Conservation (phyloP, 2,329 filamentous ascomycete genomes). For the Neonectria ditissima region DNA sequence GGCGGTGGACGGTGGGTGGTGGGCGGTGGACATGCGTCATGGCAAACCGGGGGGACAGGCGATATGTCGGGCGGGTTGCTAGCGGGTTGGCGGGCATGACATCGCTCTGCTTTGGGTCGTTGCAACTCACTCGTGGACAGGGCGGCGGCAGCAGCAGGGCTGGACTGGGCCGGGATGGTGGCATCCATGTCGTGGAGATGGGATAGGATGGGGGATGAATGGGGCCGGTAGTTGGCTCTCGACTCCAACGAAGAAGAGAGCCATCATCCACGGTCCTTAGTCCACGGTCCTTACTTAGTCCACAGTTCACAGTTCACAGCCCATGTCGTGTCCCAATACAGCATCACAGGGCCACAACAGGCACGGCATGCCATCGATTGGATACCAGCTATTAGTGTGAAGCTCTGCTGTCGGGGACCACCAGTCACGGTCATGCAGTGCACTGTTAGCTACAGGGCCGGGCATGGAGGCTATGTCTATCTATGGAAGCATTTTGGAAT, state of each 20-base stretch:
- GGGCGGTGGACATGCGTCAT: conserved; percentile 28
- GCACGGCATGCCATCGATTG: conserved; percentile 27
- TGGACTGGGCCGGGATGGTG: not conserved
- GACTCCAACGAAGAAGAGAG: no score
- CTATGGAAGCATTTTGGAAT: conserved; percentile 32
- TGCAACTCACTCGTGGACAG: not conserved
- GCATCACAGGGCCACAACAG: conserved; percentile 18
- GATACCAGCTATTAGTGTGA: conserved; percentile 17
- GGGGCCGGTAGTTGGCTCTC: conserved; percentile 6
- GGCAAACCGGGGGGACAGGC: conserved; percentile 23
- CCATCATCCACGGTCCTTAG: not conserved
- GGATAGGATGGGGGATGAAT: not conserved
- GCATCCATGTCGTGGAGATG: conserved; percentile 1
- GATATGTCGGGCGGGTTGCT: conserved; percentile 1
- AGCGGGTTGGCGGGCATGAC: conserved; percentile 15
- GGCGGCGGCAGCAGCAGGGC: not conserved
- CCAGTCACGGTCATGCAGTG: conserved; percentile 14
- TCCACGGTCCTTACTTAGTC: no score
- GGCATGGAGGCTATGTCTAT: conserved; percentile 24
- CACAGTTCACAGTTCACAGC: conserved; percentile 20
- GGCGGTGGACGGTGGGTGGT: conserved; percentile 23
- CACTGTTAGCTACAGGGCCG: conserved; percentile 26
- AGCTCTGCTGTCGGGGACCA: conserved; percentile 6
- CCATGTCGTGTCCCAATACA: conserved; percentile 26
- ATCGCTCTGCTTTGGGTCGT: conserved; percentile 7